Evolutionary conservation across 768 basidiomycete genomes (phyloP).

Genomic region (Pleurotus ostreatus): DNA sequence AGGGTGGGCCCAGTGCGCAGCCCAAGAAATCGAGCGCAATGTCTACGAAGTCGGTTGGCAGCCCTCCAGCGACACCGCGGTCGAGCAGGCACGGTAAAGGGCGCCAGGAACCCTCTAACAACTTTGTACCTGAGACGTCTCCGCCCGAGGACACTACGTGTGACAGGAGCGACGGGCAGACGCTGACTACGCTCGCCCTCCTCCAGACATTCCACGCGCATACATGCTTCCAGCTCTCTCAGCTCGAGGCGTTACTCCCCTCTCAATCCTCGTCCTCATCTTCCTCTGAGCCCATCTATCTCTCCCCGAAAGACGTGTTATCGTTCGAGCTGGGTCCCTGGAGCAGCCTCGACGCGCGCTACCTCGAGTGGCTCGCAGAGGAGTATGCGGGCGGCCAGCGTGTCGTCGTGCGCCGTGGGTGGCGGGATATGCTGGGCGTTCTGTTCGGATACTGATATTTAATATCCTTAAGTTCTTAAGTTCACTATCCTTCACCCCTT

Average conservation of each 20-base stretch:
- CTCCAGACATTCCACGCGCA: conserved; percentile 69
- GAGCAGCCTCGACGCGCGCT: conserved; percentile 66
- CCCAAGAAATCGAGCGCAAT: conserved; percentile 43
- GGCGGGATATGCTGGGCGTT: conserved; percentile 45
- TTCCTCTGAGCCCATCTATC: conserved; percentile 28
- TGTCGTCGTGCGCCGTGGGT: conserved; percentile 41
- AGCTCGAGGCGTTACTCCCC: conserved; percentile 33
- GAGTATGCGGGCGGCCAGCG: conserved; percentile 53
- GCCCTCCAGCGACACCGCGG: conserved; percentile 14
- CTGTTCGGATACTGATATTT: conserved; percentile 35
- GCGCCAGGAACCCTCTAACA: conserved; percentile 23
- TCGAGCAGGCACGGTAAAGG: conserved; percentile 20
- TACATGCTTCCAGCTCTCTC: conserved; percentile 52
- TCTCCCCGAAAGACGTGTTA: conserved; percentile 61
- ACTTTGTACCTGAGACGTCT: conserved; percentile 10
- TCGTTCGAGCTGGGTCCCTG: conserved; percentile 72
- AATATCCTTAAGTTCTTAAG: too few species aligned
- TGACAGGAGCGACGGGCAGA: conserved; percentile 27
- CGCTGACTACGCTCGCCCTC: conserved; percentile 52
- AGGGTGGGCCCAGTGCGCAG: conserved; percentile 53
- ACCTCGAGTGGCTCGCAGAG: conserved; percentile 72
- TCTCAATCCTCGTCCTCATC: conserved; percentile 2
- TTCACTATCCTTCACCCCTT: too few species aligned
- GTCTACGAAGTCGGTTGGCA: conserved; percentile 41
- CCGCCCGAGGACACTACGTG: conserved; percentile 10